Base-by-base conservation (phyloP, 1,139 yeast genomes). In the Kodamaea anthophila region DNA sequence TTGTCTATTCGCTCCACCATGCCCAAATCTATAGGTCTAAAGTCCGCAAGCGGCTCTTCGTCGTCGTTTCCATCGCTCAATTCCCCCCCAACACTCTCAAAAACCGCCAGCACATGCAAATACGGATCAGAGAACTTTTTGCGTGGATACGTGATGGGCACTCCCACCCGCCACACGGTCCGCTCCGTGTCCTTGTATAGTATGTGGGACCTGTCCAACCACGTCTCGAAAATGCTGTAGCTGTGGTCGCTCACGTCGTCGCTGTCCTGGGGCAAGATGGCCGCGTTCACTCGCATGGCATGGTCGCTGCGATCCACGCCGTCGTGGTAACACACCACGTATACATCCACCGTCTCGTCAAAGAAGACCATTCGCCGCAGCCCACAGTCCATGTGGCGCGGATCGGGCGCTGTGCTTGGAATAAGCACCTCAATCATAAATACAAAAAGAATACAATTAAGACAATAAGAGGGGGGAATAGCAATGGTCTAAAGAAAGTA, bases 331-430 rank as follows among this genome's bases (percentile, higher is more conserved):
- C n/a, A n/a, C 9, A 58, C 36, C 4, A 62, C 42, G 32, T 49
- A 64, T 0, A 69, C 70, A n/a, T 36, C 33, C n/a, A 65, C 37
- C 1, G 47, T 29, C 38, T 65, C 71, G 40, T 65, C 71, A 34
- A 62, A 65, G 37, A 58, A 65, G 2, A 58, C 48, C 23, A 55
- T 40, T 18, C 45, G 40, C 11, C 46, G 35, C 19, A 25, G 31
- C 10, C 29, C 15, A 8, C 22, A 3, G 4, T n/a, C n/a, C n/a
- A n/a, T n/a, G n/a, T n/a, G n/a, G n/a, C n/a, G n/a, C n/a, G n/a
- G n/a, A n/a, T n/a, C n/a, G n/a, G n/a, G n/a, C n/a, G n/a, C n/a
- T n/a, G n/a, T n/a, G n/a, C n/a, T n/a, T n/a, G n/a, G n/a, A n/a
- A n/a, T n/a, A n/a, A n/a, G n/a, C n/a, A n/a, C n/a, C n/a, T n/a